Evolutionary conservation across 352 stramenopile genomes (phyloP).

Genomic region (Phytopythium mirpurense): DNA sequence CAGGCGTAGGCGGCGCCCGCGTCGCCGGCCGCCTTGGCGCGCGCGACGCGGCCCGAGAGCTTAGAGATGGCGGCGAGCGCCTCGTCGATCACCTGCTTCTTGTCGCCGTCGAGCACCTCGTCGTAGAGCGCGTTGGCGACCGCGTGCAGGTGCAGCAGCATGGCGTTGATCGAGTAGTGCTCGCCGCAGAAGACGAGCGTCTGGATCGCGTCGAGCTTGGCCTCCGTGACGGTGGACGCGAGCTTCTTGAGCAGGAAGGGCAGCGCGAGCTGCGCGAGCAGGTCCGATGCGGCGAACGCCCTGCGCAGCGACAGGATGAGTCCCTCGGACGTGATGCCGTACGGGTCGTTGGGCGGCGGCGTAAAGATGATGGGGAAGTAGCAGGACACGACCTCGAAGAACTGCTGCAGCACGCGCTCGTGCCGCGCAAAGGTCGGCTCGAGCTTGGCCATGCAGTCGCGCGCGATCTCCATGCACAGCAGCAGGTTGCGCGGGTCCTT

Average conservation of each 20-base stretch:
- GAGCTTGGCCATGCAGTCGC: constrained; percentile 51
- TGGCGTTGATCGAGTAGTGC: constrained; percentile 72
- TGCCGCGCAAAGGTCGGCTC: constrained; percentile 55
- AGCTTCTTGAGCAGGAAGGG: constrained; percentile 89
- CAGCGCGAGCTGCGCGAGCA: constrained; percentile 74
- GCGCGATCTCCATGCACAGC: constrained; percentile 70
- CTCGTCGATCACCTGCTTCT: constrained; percentile 71
- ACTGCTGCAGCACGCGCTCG: constrained; percentile 70
- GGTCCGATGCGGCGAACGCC: constrained; percentile 72
- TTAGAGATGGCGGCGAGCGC: constrained; percentile 57
- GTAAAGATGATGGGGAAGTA: constrained; percentile 93
- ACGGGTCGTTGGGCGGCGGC: constrained; percentile 86
- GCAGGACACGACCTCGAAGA: constrained; percentile 89
- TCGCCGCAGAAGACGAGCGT: constrained; percentile 83
- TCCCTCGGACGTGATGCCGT: constrained; percentile 87
- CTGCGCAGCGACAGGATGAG: constrained; percentile 74
- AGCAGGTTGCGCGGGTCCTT: constrained; percentile 88
- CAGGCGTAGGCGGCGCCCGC: constrained; percentile 68
- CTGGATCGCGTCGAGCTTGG: constrained; percentile 76
- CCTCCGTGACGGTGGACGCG: constrained; percentile 62
- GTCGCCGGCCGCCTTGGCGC: constrained; percentile 44
- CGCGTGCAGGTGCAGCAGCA: constrained; percentile 62
- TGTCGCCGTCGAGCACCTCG: constrained; percentile 80
- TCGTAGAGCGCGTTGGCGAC: constrained; percentile 72
- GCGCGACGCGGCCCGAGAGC: constrained; percentile 57